Evolutionary conservation across 2,329 filamentous ascomycete genomes (phyloP), one percentile per base, ranked within the genome.

Genomic region (Calonectria henricotiae): DNA sequence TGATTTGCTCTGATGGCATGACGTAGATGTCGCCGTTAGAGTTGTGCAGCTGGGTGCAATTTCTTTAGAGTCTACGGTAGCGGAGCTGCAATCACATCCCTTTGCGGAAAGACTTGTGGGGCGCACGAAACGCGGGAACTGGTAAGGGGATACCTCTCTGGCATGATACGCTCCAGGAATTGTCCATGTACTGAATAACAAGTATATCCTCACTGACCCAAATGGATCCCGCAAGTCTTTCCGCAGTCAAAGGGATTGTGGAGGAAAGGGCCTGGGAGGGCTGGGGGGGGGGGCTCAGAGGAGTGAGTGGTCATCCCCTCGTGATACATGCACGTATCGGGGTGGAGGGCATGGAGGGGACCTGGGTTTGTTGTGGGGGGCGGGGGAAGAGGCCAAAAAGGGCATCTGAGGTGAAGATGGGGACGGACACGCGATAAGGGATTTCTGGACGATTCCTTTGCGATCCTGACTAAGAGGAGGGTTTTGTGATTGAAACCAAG

Each of bases 1-100:
- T 17, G 7, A 20, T 20, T 37, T n/a, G 32, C n/a, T 23, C 35
- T 30, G 23, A 54, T 2, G 32, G 7, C n/a, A 55, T 55, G 51
- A 55, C 51, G 51, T 55, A 37, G 32, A 39, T 55, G 51, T 20
- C 51, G 32, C 32, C 32, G 51, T 55, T 55, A 55, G 32, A 55
- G 51, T 55, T 55, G 51, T 37, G 51, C n/a, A 37, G n/a, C 11
- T n/a, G 13, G 51, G 20, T 8, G 51, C 51, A 55, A 55, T 55
- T 55, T 55, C 51, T 23, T 55, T 55, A 37, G 51, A 55, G 51
- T 55, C 51, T 55, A 37, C 32, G 32, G n/a, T 39, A 37, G 51
- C 51, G 51, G 51, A 55, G 51, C 35, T 20, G 51, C n/a, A 23
- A n/a, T 55, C 13, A 35, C 5, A 20, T 20, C 20, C 20, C 20